phyloP scores from a whole-genome alignment of 148 eudicot genomes.

The Chenopodium berlandieri region DNA sequence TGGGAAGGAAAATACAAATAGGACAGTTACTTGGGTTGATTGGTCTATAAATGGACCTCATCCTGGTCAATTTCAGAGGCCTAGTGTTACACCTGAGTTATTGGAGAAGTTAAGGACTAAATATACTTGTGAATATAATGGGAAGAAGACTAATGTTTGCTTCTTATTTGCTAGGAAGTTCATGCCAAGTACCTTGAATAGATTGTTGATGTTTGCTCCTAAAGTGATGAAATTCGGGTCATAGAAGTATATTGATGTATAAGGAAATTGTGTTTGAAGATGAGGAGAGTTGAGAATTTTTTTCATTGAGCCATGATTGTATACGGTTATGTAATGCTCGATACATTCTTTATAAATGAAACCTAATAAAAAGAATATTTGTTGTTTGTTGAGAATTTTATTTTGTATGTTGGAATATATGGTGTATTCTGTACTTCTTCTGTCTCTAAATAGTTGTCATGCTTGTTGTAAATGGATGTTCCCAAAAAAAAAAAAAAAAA shows the following conservation, averaged over 20 bases:
- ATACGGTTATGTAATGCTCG: not conserved
- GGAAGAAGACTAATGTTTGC: constrained; percentile 31
- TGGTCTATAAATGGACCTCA: constrained; percentile 70
- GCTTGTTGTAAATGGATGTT: no score
- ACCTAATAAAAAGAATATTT: not conserved
- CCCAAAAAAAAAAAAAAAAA: no score
- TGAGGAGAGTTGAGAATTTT: no score
- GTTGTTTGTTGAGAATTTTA: not conserved
- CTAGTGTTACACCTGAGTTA: constrained; percentile 27
- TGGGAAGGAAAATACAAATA: constrained; percentile 37
- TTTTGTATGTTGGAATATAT: no score
- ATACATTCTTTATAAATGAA: not conserved
- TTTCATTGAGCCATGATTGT: not conserved
- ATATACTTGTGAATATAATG: constrained; percentile 42
- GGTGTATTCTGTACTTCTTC: no score
- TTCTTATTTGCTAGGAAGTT: constrained; percentile 56
- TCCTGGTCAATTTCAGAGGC: constrained; percentile 37
- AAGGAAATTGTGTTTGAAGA: no score
- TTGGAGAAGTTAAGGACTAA: constrained; percentile 34
- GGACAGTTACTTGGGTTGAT: constrained; percentile 65
- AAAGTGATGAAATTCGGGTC: constrained; percentile 36
- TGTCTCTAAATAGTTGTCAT: no score
- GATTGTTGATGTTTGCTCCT: constrained; percentile 41
- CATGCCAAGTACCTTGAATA: constrained; percentile 37
- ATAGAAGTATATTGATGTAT: no score